phyloP scores from a whole-genome alignment of 768 basidiomycete genomes.

The Psilocybe azurescens region DNA sequence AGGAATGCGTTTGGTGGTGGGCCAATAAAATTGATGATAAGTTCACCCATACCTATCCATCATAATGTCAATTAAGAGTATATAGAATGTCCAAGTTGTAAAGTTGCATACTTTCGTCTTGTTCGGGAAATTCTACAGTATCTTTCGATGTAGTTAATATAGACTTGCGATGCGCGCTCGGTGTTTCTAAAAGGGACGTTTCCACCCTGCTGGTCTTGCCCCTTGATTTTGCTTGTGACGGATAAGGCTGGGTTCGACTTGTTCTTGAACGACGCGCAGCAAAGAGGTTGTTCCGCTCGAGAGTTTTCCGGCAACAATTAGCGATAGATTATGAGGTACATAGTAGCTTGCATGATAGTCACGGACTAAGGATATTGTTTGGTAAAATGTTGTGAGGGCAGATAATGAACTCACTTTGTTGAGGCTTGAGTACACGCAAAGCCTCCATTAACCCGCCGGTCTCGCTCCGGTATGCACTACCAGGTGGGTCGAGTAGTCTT shows the following conservation, averaged over 20 bases:
- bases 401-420: constrained; percentile 70
- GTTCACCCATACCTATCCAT: constrained; percentile 71
- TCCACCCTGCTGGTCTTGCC: constrained; percentile 80
- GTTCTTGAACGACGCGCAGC: constrained; percentile 78
- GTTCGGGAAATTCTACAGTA: constrained; percentile 91
- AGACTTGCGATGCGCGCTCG: constrained; percentile 65
- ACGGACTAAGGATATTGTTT: constrained; percentile 60
- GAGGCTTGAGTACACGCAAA: constrained; percentile 80
- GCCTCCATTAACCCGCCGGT: constrained; percentile 97
- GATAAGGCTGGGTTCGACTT: constrained; percentile 84
- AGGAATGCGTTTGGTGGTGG: constrained; percentile 75
- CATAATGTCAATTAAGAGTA: constrained; percentile 2
- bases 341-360: constrained; percentile 90
- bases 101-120: constrained; percentile 75
- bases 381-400: constrained; percentile 6
- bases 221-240: constrained; percentile 77
- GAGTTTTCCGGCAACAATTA: constrained; percentile 89
- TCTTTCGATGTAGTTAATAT: constrained; percentile 60
- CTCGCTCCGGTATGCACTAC: constrained; percentile 93
- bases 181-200: constrained; percentile 93
- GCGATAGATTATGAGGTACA: constrained; percentile 90
- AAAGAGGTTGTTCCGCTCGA: constrained; percentile 77
- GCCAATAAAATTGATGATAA: constrained; percentile 79
- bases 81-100: neutral
- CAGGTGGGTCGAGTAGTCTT: constrained; percentile 76